Base-by-base conservation (phyloP, 805 yeast genomes). In the Debaryomyces hansenii region DNA sequence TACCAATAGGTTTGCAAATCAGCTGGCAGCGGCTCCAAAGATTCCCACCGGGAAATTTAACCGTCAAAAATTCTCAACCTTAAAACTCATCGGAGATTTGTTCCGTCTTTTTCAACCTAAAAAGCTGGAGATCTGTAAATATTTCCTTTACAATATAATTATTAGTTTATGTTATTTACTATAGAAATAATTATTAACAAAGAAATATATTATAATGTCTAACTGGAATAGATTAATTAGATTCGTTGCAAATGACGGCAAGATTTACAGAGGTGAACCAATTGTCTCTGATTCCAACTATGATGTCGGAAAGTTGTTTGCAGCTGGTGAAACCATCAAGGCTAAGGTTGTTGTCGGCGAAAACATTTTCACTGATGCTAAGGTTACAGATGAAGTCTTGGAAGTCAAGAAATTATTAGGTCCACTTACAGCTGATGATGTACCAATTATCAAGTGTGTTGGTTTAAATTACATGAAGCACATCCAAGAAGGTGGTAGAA, bases 381-480 rank as follows among this genome's bases (percentile, higher is more conserved):
- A 56, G 15, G 66, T 75, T 21, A 76, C 81, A 15, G 63, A 67
- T 20, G 27, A 24, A 24, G 10, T 24, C 3, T 24, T 24, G 5
- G 27, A 2, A 24, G 27, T 24, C 5, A 24, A 24, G 10, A 3
- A 40, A 15, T 49, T 54, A 31, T 49, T 54, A 20, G 53, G 52
- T 34, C 56, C 57, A 20, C 40, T 55, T 18, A 42, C 48, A 20
- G 38, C 34, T 18, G 48, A 50, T 5, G 50, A 53, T 20, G 52
- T 54, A 15, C 52, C 56, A n/a, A 44, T 76, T 1, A 63, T 79
- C 18, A 63, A 82, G 41, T 69, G 75, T 57, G 66, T 80, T 29
- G 84, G 84, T 0, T 66, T 80, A 59, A 80, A 80, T 58, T 80
- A 77, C 54, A 62, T 64, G 34, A 72, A 74, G 55, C 75, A 69